Conservation (phyloP, 805 yeast genomes). For the Phaffomyces antillensis region DNA sequence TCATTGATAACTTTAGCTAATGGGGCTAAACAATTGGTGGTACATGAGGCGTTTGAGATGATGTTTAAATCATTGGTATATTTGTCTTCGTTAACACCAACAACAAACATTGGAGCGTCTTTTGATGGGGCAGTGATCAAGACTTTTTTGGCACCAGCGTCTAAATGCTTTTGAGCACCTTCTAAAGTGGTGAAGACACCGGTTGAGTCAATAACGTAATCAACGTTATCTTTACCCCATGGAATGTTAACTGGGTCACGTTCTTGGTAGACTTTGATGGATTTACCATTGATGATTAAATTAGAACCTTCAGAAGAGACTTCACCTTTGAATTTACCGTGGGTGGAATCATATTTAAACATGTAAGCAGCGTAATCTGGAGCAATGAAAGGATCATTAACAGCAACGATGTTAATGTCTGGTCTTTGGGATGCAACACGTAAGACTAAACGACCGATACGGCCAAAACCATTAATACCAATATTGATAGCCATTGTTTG, state of each 20-base stretch:
- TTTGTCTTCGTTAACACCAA: slow-evolving; percentile 60
- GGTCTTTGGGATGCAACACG: slow-evolving; percentile 53
- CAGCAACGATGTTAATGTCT: slow-evolving; percentile 51
- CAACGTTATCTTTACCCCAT: slow-evolving; percentile 59
- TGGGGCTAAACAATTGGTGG: slow-evolving; percentile 72
- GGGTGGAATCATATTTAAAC: slow-evolving; percentile 72
- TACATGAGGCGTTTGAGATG: slow-evolving; percentile 66
- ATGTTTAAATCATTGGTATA: slow-evolving; percentile 51
- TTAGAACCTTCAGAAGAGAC: slow-evolving; percentile 45
- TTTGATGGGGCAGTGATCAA: slow-evolving; percentile 66
- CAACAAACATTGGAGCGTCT: slow-evolving; percentile 68
- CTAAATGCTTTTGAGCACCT: slow-evolving; percentile 62
- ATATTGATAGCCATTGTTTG: slow-evolving; percentile 41
- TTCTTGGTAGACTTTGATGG: slow-evolving; percentile 49
- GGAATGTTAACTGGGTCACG: slow-evolving; percentile 63
- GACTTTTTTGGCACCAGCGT: slow-evolving; percentile 70
- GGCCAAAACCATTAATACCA: slow-evolving; percentile 71
- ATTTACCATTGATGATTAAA: slow-evolving; percentile 47
- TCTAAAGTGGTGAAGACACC: slow-evolving; percentile 64
- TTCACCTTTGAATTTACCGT: slow-evolving; percentile 55
- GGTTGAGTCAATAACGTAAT: slow-evolving; percentile 62
- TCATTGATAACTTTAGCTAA: slow-evolving; percentile 64
- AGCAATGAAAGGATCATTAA: slow-evolving; percentile 65
- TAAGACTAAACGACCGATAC: slow-evolving; percentile 63
- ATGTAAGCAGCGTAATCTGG: slow-evolving; percentile 66